Base-by-base conservation (phyloP, 371 early-diverging fungal species). In the Mortierella sp. region DNA sequence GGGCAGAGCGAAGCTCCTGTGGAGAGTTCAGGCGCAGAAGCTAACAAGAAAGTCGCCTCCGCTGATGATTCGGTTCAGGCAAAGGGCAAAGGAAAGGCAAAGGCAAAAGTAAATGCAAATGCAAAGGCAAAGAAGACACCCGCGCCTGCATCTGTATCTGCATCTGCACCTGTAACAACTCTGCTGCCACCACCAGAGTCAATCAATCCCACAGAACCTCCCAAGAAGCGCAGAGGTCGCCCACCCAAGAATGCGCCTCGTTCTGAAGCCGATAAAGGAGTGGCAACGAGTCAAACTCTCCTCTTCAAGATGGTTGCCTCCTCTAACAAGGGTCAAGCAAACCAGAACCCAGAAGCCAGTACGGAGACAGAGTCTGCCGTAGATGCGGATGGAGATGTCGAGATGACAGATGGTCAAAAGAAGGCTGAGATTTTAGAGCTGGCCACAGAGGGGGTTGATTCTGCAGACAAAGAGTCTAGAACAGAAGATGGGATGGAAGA, bases 141-240 rank as follows among this genome's bases (percentile, higher is more conserved):
- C 7, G 16, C 50, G 14, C 4, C 50, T 6, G 16, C 50, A 50
- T n/a, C 14, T 4, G 21, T 4, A n/a, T 5, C 50, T 4, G 50
- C 4, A 37, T 5, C 37, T 5, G 37, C 37, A 37, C 9, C 14
- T 16, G 21, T 4, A 14, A 4, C 21, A 14, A 16, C 50, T 21
- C 50, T 50, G 6, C 4, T 21, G 23, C 15, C 55, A 55, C 23
- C 23, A 4, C 23, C 23, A 26, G 25, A 5, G 5, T 23, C 15
- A 23, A 7, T 14, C 25, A 5, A 14, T 21, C 14, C 50, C 14
- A 5, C 53, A 23, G 53, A 28, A 4, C 18, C 37, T 28, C 28
- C 28, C 29, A 6, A 50, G 1, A 62, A 62, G 21, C 53, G 62
- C 29, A 25, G 62, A 51, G 62, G 62, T 51, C 62, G 62, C 26